phyloP scores from a whole-genome alignment of 768 basidiomycete genomes.

The Postia placenta region DNA sequence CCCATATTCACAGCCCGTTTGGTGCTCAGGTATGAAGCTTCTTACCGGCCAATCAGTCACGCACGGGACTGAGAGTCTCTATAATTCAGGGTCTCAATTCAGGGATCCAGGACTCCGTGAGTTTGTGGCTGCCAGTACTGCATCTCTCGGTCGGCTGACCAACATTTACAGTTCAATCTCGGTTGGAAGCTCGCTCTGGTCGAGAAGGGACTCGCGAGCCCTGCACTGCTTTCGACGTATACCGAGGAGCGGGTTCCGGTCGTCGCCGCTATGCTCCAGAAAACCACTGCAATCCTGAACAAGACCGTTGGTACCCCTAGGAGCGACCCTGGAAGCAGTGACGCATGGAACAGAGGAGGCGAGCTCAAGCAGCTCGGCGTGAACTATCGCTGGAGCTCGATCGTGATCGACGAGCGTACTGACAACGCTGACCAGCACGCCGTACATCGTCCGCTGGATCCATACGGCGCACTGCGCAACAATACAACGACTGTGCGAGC shows the following conservation, averaged over 20 bases:
- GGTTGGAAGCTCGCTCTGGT: conserved; percentile 27
- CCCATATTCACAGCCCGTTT: conserved; percentile 39
- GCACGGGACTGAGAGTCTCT: too few species aligned
- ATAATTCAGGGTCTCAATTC: conserved; percentile 20
- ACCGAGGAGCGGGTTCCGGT: conserved; percentile 26
- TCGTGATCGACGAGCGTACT: conserved; percentile 34
- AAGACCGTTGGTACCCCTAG: background rate
- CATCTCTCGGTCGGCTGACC: background rate
- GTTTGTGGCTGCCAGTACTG: background rate
- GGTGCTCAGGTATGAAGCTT: conserved; percentile 28
- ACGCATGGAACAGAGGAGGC: conserved; percentile 11
- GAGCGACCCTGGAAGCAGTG: conserved; percentile 8
- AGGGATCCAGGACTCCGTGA: conserved; percentile 22
- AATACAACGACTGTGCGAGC: conserved; percentile 22
- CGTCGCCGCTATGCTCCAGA: conserved; percentile 25
- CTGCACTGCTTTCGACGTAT: conserved; percentile 23
- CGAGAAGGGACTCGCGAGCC: conserved; percentile 17
- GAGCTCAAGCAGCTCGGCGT: conserved; percentile 39
- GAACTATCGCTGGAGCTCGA: conserved; percentile 47
- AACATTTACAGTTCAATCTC: conserved; percentile 21
- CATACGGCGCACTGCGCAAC: background rate
- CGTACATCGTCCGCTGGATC: background rate
- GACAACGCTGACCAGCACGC: conserved; percentile 5
- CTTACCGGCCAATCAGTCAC: too few species aligned
- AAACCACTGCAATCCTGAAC: conserved; percentile 9